Evolutionary conservation across 305 asterid genomes (phyloP).

Genomic region (Coffea humblotiana): DNA sequence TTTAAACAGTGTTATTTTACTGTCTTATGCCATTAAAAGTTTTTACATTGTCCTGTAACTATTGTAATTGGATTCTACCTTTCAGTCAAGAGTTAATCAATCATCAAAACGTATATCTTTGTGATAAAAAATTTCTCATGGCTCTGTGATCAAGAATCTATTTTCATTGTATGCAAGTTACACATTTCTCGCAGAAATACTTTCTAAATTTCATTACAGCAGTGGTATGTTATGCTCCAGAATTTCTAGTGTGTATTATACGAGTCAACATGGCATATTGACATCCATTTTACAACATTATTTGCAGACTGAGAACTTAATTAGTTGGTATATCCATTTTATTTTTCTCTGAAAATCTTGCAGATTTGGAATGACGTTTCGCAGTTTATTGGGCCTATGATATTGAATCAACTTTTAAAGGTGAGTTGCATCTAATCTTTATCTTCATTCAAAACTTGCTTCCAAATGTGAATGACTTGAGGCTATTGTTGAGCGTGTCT

Average conservation of each 20-base stretch:
- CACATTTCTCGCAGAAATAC: neutral
- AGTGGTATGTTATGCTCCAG: neutral
- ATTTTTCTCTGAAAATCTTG: constrained; percentile 28
- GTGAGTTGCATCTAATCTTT: constrained; percentile 32
- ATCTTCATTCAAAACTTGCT: neutral
- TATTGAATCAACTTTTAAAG: constrained; percentile 80
- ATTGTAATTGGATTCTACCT: neutral
- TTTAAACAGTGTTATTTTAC: neutral
- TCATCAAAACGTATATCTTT: neutral
- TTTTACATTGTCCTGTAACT: too few species aligned
- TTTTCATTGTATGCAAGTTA: neutral
- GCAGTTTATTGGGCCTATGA: constrained; percentile 89
- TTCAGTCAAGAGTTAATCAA: neutral
- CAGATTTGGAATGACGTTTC: constrained; percentile 83
- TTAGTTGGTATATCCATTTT: neutral
- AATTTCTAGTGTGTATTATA: neutral
- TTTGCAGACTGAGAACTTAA: neutral
- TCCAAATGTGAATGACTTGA: neutral
- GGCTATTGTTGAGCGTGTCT: neutral
- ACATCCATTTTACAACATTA: neutral
- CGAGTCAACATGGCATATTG: neutral
- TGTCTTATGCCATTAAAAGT: neutral
- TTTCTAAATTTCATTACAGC: neutral
- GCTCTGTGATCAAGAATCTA: neutral
- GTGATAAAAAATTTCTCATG: neutral